Evolutionary conservation across 192 early-diverging fungal genomes (phyloP), one percentile per base, ranked within the genome.

Genomic region (Backusella tuberculispora): DNA sequence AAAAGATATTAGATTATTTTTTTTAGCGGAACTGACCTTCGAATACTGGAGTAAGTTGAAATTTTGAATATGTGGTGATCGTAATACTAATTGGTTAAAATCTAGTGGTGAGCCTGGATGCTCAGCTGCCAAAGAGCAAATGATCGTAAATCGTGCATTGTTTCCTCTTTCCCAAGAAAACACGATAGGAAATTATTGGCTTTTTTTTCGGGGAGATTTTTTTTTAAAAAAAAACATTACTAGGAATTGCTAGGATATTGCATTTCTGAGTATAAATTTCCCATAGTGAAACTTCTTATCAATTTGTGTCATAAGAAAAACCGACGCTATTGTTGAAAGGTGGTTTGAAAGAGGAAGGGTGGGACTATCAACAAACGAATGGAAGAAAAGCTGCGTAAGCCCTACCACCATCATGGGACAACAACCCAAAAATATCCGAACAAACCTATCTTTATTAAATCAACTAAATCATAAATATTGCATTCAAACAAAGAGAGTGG

Each of bases 41-140:
- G 19, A 7, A 63, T 63, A 63, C 34, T 63, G 29, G 60, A 63
- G 60, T 63, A 63, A 26, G 60, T 63, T 63, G 60, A 63, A 37
- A 63, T 24, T 37, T 63, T 63, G 60, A 8, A 37, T 63, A 63
- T 26, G 5, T 63, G 34, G 7, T 63, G 21, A 63, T 17, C 29
- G 21, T 26, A 63, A 63, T 63, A 26, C 34, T 63, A 37, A 37
- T 26, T 63, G 34, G 34, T 63, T 34, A 63, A 63, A 63, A 63
- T 19, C 60, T 37, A 63, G 60, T 63, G 60, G 60, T 12, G 60
- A 63, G 34, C 60, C 60, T 63, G 60, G 60, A 26, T 63, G 60
- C 29, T 63, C 29, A 19, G 60, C 60, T 26, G 34, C 60, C 2
- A 63, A 63, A 26, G 60, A 26, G 7, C 7, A 63, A 7, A 63